Evolutionary conservation across 179 eudicot species (phyloP).

Genomic region (Silene noctiflora): DNA sequence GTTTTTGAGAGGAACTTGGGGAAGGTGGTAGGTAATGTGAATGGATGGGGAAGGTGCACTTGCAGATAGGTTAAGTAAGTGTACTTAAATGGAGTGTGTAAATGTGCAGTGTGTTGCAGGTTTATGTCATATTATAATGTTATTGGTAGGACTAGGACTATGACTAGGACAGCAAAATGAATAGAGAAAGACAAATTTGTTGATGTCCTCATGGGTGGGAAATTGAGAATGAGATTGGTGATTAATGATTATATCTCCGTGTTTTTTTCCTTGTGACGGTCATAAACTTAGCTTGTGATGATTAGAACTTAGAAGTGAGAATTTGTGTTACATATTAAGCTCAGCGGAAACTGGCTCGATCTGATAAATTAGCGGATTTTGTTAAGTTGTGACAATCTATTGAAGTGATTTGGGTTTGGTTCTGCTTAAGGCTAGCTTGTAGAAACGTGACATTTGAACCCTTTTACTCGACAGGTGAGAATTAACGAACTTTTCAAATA

Average conservation of each 20-base stretch:
- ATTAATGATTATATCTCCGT: too few species aligned
- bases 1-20: neutral
- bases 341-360: neutral
- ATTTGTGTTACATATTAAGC: too few species aligned
- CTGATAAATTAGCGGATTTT: neutral
- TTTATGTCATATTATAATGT: neutral
- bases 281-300: too few species aligned
- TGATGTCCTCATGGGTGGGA: neutral
- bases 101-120: neutral
- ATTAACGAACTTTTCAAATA: too few species aligned
- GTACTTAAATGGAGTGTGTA: neutral
- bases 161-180: neutral
- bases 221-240: neutral
- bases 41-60: neutral
- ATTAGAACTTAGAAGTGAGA: too few species aligned
- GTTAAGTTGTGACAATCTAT: too few species aligned
- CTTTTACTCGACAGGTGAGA: too few species aligned
- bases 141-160: neutral
- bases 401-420: too few species aligned
- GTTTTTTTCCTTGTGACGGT: too few species aligned
- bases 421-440: too few species aligned
- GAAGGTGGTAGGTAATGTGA: neutral
- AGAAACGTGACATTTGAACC: too few species aligned
- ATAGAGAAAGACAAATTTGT: slow-evolving; percentile 7
- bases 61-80: neutral